A percentile compares a stretch with the other conserved stretches of the same genome.
phyloP scores from a whole-genome alignment of 2,329 filamentous ascomycete species.

The Grosmannia huntii region DNA sequence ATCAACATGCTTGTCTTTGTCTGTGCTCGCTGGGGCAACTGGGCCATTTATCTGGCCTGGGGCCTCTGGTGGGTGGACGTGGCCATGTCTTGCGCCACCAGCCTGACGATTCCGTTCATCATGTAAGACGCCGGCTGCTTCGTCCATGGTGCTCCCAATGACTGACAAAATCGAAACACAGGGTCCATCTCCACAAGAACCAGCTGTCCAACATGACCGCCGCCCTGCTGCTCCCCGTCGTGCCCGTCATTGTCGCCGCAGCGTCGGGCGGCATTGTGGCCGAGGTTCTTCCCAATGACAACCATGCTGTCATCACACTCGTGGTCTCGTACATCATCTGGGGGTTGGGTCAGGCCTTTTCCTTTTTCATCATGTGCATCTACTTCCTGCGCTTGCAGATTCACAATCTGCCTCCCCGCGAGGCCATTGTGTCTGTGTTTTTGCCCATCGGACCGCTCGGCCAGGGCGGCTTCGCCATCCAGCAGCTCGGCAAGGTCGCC shows the following conservation, averaged over 20 bases:
- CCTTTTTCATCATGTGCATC: conserved; percentile 49
- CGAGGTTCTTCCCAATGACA: conserved; percentile 38
- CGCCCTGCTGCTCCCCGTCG: conserved; percentile 47
- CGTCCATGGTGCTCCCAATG: neutral
- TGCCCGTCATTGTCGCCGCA: conserved; percentile 48
- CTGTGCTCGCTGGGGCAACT: conserved; percentile 45
- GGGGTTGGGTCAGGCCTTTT: conserved; percentile 47
- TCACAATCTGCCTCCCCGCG: conserved; percentile 51
- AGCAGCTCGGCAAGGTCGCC: conserved; percentile 28
- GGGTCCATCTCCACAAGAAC: conserved; percentile 13
- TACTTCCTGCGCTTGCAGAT: conserved; percentile 58
- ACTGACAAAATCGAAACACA: neutral
- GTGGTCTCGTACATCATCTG: conserved; percentile 56
- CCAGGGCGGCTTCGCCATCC: conserved; percentile 43
- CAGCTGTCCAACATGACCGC: conserved; percentile 40
- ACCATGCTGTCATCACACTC: conserved; percentile 47
- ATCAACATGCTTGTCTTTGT: conserved; percentile 46
- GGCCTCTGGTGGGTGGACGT: conserved; percentile 40
- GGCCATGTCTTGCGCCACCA: conserved; percentile 29
- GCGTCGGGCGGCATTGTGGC: conserved; percentile 53
- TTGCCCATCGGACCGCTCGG: conserved; percentile 50
- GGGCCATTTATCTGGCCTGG: conserved; percentile 37
- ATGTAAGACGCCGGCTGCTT: conserved; percentile 23
- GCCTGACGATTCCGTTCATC: conserved; percentile 36
- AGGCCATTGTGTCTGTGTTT: conserved; percentile 51